Evolutionary conservation across 1,284 basidiomycete species (phyloP).

Genomic region (Blastosporella zonata): DNA sequence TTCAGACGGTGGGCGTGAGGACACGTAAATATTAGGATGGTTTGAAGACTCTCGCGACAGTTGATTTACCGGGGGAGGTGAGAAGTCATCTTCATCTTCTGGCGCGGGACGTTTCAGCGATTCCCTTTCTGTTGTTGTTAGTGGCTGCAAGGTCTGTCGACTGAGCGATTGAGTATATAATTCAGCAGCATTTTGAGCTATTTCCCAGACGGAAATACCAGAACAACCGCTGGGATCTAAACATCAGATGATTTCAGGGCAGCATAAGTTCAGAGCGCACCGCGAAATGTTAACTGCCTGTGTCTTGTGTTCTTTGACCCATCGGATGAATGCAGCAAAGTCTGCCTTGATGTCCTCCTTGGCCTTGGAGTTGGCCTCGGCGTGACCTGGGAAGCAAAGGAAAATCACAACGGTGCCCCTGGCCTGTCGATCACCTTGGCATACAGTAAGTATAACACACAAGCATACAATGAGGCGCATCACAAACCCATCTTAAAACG

Average conservation of each 20-base stretch:
- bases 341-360: background rate
- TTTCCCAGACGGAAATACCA: conserved; percentile 9
- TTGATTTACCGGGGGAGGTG: conserved; percentile 11
- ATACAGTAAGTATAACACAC: background rate
- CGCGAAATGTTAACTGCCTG: background rate
- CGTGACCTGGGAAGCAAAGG: too few relatives aligned
- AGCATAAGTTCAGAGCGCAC: conserved; percentile 4
- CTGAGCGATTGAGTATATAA: background rate
- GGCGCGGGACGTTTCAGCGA: conserved; percentile 8
- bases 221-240: conserved; percentile 1
- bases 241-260: background rate
- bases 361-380: too few relatives aligned
- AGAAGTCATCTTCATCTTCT: conserved; percentile 4
- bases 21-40: conserved; percentile 1
- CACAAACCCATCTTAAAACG: conserved; percentile 18
- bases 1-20: conserved; percentile 10
- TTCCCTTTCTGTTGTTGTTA: background rate
- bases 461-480: background rate
- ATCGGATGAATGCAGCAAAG: conserved; percentile 11
- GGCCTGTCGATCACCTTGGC: conserved; percentile 9
- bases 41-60: background rate
- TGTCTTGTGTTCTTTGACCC: conserved; percentile 8
- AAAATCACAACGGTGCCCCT: conserved; percentile 12
- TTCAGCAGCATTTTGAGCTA: background rate
- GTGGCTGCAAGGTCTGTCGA: background rate